Base-by-base conservation (phyloP, 768 basidiomycete genomes). In the Tubosaeta brunneosetosa region DNA sequence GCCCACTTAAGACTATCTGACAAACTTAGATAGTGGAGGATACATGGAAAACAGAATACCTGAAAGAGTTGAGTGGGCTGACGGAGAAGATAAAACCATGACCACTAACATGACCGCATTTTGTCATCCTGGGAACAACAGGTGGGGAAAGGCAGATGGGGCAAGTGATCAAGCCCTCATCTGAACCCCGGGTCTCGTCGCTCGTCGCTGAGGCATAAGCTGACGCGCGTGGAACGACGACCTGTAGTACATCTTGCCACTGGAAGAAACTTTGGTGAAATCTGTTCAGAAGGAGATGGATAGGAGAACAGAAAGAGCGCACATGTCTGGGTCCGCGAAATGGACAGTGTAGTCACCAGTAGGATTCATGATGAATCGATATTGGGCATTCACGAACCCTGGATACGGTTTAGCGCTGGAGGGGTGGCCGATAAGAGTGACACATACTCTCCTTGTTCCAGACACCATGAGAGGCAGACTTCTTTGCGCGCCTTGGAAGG, bases 301-400 rank as follows among this genome's bases (percentile, higher is more conserved):
- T 11, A 44, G 17, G 27, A 36, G n/a, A 17, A 41, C 10, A 8
- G 7, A 49, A 43, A 55, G 42, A 56, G 76, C 90, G 64, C 69
- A 89, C 88, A 98, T 94, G 71, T 99, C 97, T 32, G 97, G 93
- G 69, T 97, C 94, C 38, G 92, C 93, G 66, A 97, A 94, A 69
- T 97, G 94, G 6, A 89, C 94, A 16, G 94, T 91, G 66, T 97
- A 94, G 59, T 84, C 79, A n/a, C 91, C 89, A 37, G 77, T 83
- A 2, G 95, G 95, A 62, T 92, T 91, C 86, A 97, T 86, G 38
- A 98, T 82, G 69, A 97, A 98, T 53, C 93, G 81, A 72, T 94
- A 97, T 66, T 94, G 92, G 9, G 94, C 94, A 71, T 98, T 97
- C 60, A 97, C 85, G 66, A 93, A 98, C 59, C 88, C 92, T 94